These are phyloP conservation scores for Lipomyces orientalis DNA, from an alignment of 805 yeast species.

Conservation along the genomic window DNA sequence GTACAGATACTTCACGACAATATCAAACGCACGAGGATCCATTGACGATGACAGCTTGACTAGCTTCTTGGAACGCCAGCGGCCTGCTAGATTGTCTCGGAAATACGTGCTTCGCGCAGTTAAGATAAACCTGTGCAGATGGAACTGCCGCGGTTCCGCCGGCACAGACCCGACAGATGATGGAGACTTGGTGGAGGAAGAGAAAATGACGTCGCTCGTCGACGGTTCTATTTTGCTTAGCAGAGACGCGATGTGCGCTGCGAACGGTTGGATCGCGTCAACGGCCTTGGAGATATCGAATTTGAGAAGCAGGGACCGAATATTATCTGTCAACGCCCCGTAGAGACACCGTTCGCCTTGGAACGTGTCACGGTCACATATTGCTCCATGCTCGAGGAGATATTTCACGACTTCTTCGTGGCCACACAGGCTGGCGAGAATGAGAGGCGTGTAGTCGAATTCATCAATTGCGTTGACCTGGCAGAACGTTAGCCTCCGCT, in stretches of 20 bases:
- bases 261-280: slow-evolving; percentile 73
- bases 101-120: slow-evolving; percentile 45
- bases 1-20: slow-evolving; percentile 47
- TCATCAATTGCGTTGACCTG: slow-evolving; percentile 62
- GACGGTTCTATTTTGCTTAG: slow-evolving; percentile 38
- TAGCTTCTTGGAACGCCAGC: slow-evolving; percentile 41
- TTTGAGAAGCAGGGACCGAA: slow-evolving; percentile 61
- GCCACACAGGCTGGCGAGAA: slow-evolving; percentile 48
- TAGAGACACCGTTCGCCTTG: slow-evolving; percentile 80
- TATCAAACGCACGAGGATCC: slow-evolving; percentile 41
- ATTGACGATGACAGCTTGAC: slow-evolving; percentile 39
- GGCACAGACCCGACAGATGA: background rate
- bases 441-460: slow-evolving; percentile 77
- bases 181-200: slow-evolving; percentile 7
- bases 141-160: slow-evolving; percentile 20
- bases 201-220: slow-evolving; percentile 43
- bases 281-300: slow-evolving; percentile 72
- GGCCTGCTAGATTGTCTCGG: slow-evolving; percentile 36
- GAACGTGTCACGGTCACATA: slow-evolving; percentile 79
- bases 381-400: slow-evolving; percentile 69
- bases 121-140: slow-evolving; percentile 41
- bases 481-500: background rate
- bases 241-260: slow-evolving; percentile 66
- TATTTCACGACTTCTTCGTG: slow-evolving; percentile 56
- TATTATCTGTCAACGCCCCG: slow-evolving; percentile 74